Base-by-base conservation (phyloP, 768 basidiomycete species). In the Exidia glandulosa region DNA sequence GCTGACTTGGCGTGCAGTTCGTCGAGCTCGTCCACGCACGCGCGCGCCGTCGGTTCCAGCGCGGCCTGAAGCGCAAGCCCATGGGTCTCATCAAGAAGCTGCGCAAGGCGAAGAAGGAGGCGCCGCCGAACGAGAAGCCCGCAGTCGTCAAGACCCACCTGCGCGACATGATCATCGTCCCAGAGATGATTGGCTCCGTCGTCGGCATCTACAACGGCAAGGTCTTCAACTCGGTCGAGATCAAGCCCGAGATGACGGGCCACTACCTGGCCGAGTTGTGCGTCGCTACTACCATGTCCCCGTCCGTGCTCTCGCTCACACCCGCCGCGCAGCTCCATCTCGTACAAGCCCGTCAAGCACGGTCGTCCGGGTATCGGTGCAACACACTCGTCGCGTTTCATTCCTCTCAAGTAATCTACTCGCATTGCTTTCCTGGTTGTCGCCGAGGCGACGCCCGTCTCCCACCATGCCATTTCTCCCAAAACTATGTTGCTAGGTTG, bases 221-320 rank as follows among this genome's bases (percentile, higher is more conserved):
- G 83, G 85, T 87, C 63, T 93, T 93, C 81, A 93, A 92, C 80
- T 86, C 92, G 47, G 93, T 97, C 64, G 95, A 98, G 78, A 94
- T 98, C 81, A 98, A 95, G 81, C 94, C 96, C 65, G 96, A 99
- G 77, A 99, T 99, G 96, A 91, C 89, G 64, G 96, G 96, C 61
- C 94, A 95, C 85, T 98, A 99, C 80, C 93, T 98, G 71, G 96
- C 82, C 64, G 96, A 99, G 79, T 75, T 54, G n/a, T n/a, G n/a
- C n/a, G n/a, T n/a, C n/a, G n/a, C n/a, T n/a, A n/a, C n/a, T n/a
- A n/a, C n/a, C n/a, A n/a, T n/a, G n/a, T n/a, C n/a, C n/a, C n/a
- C n/a, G n/a, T n/a, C n/a, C n/a, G n/a, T n/a, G n/a, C n/a, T n/a
- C n/a, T n/a, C n/a, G n/a, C n/a, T n/a, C n/a, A n/a, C n/a, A n/a